These are phyloP conservation scores for Wickerhamiella qilinensis DNA, from an alignment of 805 yeast species.

Conservation along the genomic window DNA sequence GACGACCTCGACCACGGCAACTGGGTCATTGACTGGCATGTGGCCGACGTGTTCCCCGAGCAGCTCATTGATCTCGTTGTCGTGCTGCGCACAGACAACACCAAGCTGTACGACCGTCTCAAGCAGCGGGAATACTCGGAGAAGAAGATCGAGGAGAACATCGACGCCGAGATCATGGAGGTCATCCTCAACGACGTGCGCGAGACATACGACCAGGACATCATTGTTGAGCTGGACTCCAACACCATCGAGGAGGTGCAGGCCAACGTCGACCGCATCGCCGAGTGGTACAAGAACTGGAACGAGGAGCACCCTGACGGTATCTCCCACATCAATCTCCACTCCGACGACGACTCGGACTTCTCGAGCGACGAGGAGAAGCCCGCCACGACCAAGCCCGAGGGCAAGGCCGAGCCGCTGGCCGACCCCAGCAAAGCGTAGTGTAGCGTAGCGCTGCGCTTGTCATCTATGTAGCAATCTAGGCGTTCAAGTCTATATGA, in stretches of 20 bases:
- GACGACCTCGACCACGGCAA: conserved; percentile 74
- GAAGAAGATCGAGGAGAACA: conserved; percentile 71
- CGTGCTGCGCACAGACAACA: conserved; percentile 67
- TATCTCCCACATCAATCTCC: conserved; percentile 6
- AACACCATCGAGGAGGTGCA: conserved; percentile 64
- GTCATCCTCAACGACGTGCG: conserved; percentile 74
- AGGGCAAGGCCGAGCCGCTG: background rate
- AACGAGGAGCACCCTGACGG: conserved; percentile 24
- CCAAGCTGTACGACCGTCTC: conserved; percentile 58
- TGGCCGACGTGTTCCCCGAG: conserved; percentile 90
- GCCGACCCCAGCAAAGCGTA: too few species aligned
- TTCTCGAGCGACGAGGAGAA: background rate
- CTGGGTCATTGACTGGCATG: conserved; percentile 90
- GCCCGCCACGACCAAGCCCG: background rate
- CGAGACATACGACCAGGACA: conserved; percentile 62
- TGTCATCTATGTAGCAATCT: too few species aligned
- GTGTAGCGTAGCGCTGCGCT: too few species aligned
- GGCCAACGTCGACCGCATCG: conserved; percentile 61
- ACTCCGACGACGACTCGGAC: conserved; percentile 1
- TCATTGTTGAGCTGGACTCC: conserved; percentile 67
- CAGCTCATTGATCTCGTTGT: conserved; percentile 81
- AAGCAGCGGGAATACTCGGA: conserved; percentile 62
- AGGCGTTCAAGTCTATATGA: too few species aligned
- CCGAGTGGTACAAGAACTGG: conserved; percentile 68
- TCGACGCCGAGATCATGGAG: conserved; percentile 96